Evolutionary conservation across 345 rosid genomes (phyloP).

Genomic region (Mallotus nudiflorus): DNA sequence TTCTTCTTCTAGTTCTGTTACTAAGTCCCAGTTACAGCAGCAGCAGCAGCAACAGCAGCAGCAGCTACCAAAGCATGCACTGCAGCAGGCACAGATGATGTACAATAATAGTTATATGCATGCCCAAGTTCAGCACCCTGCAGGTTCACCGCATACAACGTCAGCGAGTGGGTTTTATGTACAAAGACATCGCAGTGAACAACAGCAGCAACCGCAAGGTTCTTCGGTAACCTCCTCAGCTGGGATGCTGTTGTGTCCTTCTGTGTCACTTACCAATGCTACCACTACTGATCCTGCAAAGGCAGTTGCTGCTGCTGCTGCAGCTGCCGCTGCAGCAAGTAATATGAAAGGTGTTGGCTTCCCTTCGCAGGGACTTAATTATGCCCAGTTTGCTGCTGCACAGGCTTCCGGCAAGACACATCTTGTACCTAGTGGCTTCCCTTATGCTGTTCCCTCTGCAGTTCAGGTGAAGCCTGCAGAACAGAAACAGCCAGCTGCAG

Average conservation of each 20-base stretch:
- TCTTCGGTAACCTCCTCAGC: conserved; percentile 43
- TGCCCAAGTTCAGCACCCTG: conserved; percentile 53
- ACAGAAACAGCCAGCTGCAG: conserved; percentile 86
- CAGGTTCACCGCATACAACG: conserved; percentile 37
- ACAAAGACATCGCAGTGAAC: conserved; percentile 65
- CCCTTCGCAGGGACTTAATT: conserved; percentile 45
- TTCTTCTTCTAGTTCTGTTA: conserved; percentile 41
- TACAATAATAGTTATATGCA: conserved; percentile 57
- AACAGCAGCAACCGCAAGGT: conserved; percentile 51
- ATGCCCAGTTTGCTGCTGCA: conserved; percentile 46
- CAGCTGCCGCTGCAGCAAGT: conserved; percentile 45
- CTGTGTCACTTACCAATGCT: conserved; percentile 38
- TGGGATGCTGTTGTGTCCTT: conserved; percentile 55
- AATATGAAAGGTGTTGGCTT: conserved; percentile 72
- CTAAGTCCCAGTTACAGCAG: conserved; percentile 53
- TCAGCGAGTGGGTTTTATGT: conserved; percentile 53
- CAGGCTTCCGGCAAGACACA: conserved; percentile 60
- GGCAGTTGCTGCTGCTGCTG: conserved; percentile 54
- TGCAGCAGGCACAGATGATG: conserved; percentile 59
- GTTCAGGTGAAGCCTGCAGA: conserved; percentile 86
- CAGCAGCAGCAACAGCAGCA: conserved; percentile 50
- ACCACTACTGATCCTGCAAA: conserved; percentile 73
- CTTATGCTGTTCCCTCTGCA: conserved; percentile 50
- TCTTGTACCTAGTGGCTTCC: conserved; percentile 61
- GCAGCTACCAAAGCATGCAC: conserved; percentile 52